A percentile compares a stretch with the other conserved stretches of the same genome.
Evolutionary conservation across 192 early-diverging fungal species (phyloP).

Genomic region (Irineochytrium annulatum): DNA sequence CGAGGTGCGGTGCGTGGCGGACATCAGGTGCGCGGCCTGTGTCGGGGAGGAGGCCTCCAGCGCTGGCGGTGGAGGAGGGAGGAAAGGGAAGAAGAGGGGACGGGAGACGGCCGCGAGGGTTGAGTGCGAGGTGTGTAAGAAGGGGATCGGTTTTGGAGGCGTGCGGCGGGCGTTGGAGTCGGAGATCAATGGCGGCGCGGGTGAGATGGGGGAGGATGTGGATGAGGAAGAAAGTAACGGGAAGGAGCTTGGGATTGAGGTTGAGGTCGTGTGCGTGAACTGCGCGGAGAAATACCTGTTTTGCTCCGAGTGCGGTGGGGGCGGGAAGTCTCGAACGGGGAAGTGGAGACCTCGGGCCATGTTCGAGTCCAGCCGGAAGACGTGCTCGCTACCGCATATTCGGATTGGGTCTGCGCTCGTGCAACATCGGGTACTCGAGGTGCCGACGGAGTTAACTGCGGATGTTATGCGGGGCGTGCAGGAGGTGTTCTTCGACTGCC

Average conservation of each 20-base stretch:
- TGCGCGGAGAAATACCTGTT: constrained; percentile 41
- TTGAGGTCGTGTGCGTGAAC: constrained; percentile 37
- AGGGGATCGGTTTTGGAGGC: background rate
- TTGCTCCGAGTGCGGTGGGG: constrained; percentile 51
- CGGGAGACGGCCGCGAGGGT: background rate
- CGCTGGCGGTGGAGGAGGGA: background rate
- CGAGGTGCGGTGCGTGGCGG: constrained; percentile 7
- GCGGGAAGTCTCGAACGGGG: constrained; percentile 47
- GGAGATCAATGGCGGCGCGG: background rate
- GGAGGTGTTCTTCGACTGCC: constrained; percentile 44
- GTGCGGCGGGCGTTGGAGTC: background rate
- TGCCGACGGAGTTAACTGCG: constrained; percentile 11
- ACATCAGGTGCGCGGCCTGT: constrained; percentile 15
- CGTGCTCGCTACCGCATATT: constrained; percentile 48
- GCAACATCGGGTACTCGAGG: constrained; percentile 31
- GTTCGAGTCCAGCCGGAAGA: constrained; percentile 37
- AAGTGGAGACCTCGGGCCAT: constrained; percentile 47
- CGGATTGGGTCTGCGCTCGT: constrained; percentile 35
- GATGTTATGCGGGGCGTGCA: constrained; percentile 28
- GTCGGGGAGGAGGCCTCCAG: background rate
- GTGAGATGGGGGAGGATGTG: constrained; percentile 1
- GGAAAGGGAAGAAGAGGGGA: background rate
- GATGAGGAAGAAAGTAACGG: too few relatives aligned
- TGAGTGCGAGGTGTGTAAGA: background rate
- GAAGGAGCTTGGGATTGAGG: constrained; percentile 33